Evolutionary conservation across 78 protist genomes (phyloP).

Genomic region (Planoprotostelium fungivorum): DNA sequence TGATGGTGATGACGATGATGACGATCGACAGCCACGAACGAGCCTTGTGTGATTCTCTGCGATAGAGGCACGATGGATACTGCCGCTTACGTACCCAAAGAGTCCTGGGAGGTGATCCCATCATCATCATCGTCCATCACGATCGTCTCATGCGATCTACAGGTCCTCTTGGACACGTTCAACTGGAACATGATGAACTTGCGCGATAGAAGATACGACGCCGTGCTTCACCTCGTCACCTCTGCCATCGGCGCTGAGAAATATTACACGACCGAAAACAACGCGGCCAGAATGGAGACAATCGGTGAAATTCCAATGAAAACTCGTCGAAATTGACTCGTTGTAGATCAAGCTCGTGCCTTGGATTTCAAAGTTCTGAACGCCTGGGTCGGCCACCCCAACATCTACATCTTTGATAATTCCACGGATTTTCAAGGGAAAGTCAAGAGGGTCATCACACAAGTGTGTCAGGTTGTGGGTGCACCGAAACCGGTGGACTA

Average conservation of each 20-base stretch:
- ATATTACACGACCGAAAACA: conserved; percentile 29
- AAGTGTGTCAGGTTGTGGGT: conserved; percentile 3
- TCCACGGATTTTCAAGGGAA: conserved; percentile 13
- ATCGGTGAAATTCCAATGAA: not conserved
- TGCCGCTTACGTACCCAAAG: not conserved
- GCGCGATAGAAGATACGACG: conserved; percentile 44
- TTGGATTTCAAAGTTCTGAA: conserved; percentile 14
- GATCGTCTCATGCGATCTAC: too few relatives aligned
- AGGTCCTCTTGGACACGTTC: not conserved
- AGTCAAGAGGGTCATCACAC: not conserved
- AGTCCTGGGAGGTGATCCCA: not conserved
- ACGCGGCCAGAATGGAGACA: conserved; percentile 30
- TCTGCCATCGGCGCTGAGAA: conserved; percentile 57
- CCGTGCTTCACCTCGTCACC: conserved; percentile 55
- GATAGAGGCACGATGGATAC: conserved; percentile 50
- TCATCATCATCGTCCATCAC: not conserved
- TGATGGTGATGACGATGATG: too few relatives aligned
- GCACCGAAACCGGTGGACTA: not conserved
- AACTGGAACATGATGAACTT: not conserved
- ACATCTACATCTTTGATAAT: conserved; percentile 26
- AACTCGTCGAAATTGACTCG: too few relatives aligned
- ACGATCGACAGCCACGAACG: not conserved
- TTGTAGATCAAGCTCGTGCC: conserved; percentile 9
- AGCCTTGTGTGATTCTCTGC: conserved; percentile 22
- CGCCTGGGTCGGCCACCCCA: conserved; percentile 24